These are phyloP conservation scores for Lizonia empirigonia DNA, from an alignment of 2,329 filamentous ascomycete species.

Conservation along the genomic window DNA sequence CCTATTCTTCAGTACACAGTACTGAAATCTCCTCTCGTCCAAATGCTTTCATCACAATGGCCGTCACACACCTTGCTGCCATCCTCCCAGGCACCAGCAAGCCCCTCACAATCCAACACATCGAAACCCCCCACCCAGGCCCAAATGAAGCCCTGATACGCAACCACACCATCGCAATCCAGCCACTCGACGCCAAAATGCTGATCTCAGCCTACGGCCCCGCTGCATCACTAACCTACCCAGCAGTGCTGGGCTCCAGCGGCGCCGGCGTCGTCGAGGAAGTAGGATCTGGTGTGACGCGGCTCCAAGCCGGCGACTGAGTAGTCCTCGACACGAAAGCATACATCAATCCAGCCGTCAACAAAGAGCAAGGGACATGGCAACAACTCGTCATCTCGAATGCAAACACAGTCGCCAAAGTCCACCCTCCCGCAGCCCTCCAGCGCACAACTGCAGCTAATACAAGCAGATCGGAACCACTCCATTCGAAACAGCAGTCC, in stretches of 20 bases:
- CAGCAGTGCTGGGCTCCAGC: slow-evolving; percentile 27
- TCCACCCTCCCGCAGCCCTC: not conserved
- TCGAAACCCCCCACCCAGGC: slow-evolving; percentile 12
- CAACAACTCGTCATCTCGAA: not conserved
- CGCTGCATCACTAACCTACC: slow-evolving; percentile 22
- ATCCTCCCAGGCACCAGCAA: not conserved
- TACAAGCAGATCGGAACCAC: not conserved
- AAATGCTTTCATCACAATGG: too few species aligned
- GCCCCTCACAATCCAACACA: not conserved
- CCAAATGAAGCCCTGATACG: slow-evolving; percentile 28
- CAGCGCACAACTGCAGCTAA: not conserved
- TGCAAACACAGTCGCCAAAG: not conserved
- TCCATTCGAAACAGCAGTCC: not conserved
- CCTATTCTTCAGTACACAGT: too few species aligned
- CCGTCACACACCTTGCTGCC: not conserved
- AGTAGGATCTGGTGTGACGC: slow-evolving; percentile 51
- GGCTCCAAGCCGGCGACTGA: slow-evolving; percentile 47
- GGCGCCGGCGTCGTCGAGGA: slow-evolving; percentile 52
- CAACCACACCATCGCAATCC: slow-evolving; percentile 31
- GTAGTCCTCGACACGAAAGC: not conserved
- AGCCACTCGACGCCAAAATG: slow-evolving; percentile 36
- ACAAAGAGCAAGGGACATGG: not conserved
- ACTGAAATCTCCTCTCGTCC: too few species aligned
- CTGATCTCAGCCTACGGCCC: slow-evolving; percentile 30
- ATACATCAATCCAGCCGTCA: not conserved